Evolutionary conservation across 1,139 yeast species (phyloP).

Genomic region (Candida sanyaensis): DNA sequence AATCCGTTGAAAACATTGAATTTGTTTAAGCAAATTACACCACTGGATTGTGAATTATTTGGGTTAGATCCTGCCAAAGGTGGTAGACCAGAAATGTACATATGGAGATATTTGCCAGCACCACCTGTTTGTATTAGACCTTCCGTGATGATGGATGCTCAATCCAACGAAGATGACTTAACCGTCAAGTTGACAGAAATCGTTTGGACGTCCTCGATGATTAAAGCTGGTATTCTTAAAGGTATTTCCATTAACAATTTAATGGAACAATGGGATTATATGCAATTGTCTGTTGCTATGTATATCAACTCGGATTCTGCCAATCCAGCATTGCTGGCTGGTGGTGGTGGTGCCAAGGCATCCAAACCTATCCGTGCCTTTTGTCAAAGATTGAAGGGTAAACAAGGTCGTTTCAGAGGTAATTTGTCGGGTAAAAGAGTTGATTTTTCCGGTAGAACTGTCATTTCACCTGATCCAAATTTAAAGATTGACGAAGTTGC

Average conservation of each 20-base stretch:
- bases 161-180: conserved; percentile 94
- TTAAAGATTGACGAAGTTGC: conserved; percentile 95
- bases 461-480: conserved; percentile 98
- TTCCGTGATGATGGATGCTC: conserved; percentile 91
- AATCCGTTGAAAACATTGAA: conserved; percentile 90
- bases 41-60: conserved; percentile 86
- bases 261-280: conserved; percentile 99
- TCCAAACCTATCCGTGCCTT: conserved; percentile 92
- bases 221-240: conserved; percentile 91
- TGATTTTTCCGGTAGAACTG: conserved; percentile 97
- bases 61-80: conserved; percentile 88
- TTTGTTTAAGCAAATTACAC: conserved; percentile 80
- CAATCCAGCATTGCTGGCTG: conserved; percentile 69
- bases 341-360: conserved; percentile 54
- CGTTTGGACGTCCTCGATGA: conserved; percentile 92
- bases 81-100: conserved; percentile 94
- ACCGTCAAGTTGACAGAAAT: conserved; percentile 96
- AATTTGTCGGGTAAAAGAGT: conserved; percentile 98
- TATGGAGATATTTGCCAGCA: conserved; percentile 97
- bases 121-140: conserved; percentile 99
- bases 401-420: conserved; percentile 98
- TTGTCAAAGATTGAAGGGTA: conserved; percentile 96
- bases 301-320: conserved; percentile 96
- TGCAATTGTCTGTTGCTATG: conserved; percentile 95
- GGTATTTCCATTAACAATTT: conserved; percentile 90